These are phyloP conservation scores for Penicillium crystallinum DNA, from an alignment of 495 filamentous ascomycete species.

Conservation along the genomic window DNA sequence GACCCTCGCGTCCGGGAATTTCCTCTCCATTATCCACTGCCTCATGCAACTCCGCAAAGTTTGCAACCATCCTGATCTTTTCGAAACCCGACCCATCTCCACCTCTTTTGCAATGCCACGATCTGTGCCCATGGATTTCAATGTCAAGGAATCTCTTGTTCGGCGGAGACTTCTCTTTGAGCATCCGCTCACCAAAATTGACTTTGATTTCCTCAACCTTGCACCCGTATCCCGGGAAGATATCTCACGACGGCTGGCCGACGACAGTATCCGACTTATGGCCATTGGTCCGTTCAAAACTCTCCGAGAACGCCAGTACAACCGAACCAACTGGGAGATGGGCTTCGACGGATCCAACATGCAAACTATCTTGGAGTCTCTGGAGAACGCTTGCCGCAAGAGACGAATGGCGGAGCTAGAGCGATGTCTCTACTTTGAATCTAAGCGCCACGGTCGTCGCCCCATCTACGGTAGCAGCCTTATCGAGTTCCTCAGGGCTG, in stretches of 20 bases:
- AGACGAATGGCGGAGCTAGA: slow-evolving; percentile 73
- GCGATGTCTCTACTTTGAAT: slow-evolving; percentile 74
- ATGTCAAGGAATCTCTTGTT: slow-evolving; percentile 68
- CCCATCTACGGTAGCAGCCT: slow-evolving; percentile 77
- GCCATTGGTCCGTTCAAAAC: slow-evolving; percentile 56
- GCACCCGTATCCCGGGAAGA: slow-evolving; percentile 67
- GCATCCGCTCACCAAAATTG: slow-evolving; percentile 60
- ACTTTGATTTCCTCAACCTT: slow-evolving; percentile 75
- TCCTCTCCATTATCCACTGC: slow-evolving; percentile 96
- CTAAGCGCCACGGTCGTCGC: slow-evolving; percentile 69
- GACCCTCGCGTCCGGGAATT: slow-evolving; percentile 90
- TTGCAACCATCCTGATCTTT: slow-evolving; percentile 97
- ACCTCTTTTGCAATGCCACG: slow-evolving; percentile 92
- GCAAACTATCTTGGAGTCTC: slow-evolving; percentile 61
- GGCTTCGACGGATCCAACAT: slow-evolving; percentile 58
- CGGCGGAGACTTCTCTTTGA: slow-evolving; percentile 60
- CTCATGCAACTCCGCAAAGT: slow-evolving; percentile 97
- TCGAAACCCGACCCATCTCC: slow-evolving; percentile 96
- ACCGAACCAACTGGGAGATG: slow-evolving; percentile 55
- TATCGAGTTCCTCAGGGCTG: slow-evolving; percentile 64
- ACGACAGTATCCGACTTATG: slow-evolving; percentile 59
- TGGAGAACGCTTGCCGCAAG: slow-evolving; percentile 67
- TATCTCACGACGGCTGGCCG: slow-evolving; percentile 55
- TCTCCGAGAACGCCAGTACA: slow-evolving; percentile 58
- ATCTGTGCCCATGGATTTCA: slow-evolving; percentile 73